phyloP scores from a whole-genome alignment of 2,329 filamentous ascomycete species.

The Emydomyces testavorans region DNA sequence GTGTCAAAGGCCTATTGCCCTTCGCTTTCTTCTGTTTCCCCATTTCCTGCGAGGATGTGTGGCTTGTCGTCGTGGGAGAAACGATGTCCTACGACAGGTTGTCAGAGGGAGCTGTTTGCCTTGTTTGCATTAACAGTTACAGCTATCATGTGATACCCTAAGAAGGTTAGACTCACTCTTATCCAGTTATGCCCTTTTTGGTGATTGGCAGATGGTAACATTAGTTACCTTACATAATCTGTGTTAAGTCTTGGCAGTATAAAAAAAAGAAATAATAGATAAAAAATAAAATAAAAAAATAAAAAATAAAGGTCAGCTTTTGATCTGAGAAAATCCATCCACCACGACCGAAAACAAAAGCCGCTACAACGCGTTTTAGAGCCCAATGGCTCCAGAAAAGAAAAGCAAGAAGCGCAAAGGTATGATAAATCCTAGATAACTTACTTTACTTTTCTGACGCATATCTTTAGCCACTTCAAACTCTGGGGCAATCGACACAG shows the following conservation, averaged over 20 bases:
- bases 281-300: slow-evolving; percentile 4
- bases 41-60: slow-evolving; percentile 23
- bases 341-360: slow-evolving; percentile 16
- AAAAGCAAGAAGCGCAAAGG: slow-evolving; percentile 48
- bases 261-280: neutral
- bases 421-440: slow-evolving; percentile 19
- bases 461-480: slow-evolving; percentile 21
- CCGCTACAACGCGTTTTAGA: neutral
- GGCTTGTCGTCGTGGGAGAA: neutral
- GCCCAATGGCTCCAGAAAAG: slow-evolving; percentile 42
- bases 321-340: slow-evolving; percentile 4
- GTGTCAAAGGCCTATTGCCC: slow-evolving; percentile 37
- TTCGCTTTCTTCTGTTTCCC: slow-evolving; percentile 34
- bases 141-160: too few relatives aligned
- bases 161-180: too few relatives aligned
- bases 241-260: slow-evolving; percentile 8
- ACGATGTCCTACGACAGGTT: neutral
- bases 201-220: too few relatives aligned
- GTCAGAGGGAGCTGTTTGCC: slow-evolving; percentile 7
- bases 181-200: too few relatives aligned
- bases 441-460: slow-evolving; percentile 12
- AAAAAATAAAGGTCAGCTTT: too few relatives aligned
- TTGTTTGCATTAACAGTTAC: neutral
- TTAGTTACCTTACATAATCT: too few relatives aligned
- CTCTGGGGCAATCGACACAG: slow-evolving; percentile 31